These are phyloP conservation scores for Cnidoscolus chayamansa DNA, from an alignment of 441 rosid species.

Conservation along the genomic window DNA sequence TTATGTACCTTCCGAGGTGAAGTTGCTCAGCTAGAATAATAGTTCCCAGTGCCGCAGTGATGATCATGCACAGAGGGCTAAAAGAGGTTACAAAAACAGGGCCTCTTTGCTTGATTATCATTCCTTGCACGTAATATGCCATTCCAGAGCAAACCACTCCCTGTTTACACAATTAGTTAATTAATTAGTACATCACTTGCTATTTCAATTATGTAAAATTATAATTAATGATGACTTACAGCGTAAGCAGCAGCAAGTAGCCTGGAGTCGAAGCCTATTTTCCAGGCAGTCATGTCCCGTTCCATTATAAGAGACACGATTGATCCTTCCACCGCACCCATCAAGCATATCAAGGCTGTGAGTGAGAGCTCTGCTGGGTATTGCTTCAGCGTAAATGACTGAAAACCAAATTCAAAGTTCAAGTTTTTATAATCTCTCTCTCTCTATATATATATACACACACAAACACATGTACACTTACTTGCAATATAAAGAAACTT, in stretches of 20 bases:
- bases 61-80: slow-evolving; percentile 77
- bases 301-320: slow-evolving; percentile 59
- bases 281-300: slow-evolving; percentile 73
- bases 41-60: slow-evolving; percentile 60
- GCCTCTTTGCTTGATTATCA: slow-evolving; percentile 61
- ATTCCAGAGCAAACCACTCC: slow-evolving; percentile 89
- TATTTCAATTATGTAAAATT: no score
- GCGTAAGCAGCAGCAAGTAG: slow-evolving; percentile 79
- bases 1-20: slow-evolving; percentile 72
- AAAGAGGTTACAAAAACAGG: slow-evolving; percentile 81
- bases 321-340: slow-evolving; percentile 69
- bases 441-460: no score
- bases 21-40: slow-evolving; percentile 57
- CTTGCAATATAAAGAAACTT: slow-evolving; percentile 82
- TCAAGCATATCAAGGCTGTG: slow-evolving; percentile 65
- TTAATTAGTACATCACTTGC: no score
- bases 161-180: slow-evolving; percentile 24
- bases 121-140: slow-evolving; percentile 77
- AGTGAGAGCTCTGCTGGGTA: slow-evolving; percentile 95
- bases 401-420: slow-evolving; percentile 11
- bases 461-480: slow-evolving; percentile 20
- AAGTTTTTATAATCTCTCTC: no score
- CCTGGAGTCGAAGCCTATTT: slow-evolving; percentile 69
- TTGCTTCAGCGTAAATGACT: slow-evolving; percentile 74
- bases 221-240: slow-evolving; percentile 33